Evolutionary conservation across 2,329 filamentous ascomycete genomes (phyloP).

Genomic region (Zymoseptoria tritici): DNA sequence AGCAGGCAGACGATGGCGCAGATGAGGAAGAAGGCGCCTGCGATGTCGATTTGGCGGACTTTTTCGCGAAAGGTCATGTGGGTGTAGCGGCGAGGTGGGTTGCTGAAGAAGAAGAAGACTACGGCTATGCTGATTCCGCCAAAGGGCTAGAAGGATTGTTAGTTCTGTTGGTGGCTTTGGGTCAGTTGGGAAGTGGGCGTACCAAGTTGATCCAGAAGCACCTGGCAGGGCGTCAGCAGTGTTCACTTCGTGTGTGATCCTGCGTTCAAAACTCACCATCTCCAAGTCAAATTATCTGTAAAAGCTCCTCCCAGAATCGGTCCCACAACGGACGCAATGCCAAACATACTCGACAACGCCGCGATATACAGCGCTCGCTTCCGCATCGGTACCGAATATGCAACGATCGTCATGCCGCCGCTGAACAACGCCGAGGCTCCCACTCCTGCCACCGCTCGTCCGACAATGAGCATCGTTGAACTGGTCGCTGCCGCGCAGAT

Average conservation of each 20-base stretch:
- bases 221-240: background rate
- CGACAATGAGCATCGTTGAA: constrained; percentile 48
- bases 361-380: constrained; percentile 39
- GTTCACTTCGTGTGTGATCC: background rate
- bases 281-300: constrained; percentile 34
- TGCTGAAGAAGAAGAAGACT: constrained; percentile 28
- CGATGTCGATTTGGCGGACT: constrained; percentile 43
- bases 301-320: constrained; percentile 38
- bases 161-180: too few species aligned
- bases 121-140: constrained; percentile 30
- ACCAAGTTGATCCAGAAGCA: constrained; percentile 39
- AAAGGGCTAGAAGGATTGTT: background rate
- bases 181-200: too few species aligned
- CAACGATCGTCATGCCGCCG: constrained; percentile 47
- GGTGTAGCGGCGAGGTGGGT: constrained; percentile 8
- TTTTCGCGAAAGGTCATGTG: constrained; percentile 34
- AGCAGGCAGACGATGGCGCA: constrained; percentile 31
- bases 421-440: constrained; percentile 47
- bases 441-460: constrained; percentile 48
- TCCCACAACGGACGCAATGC: constrained; percentile 34
- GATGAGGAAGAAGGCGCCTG: constrained; percentile 39
- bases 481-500: constrained; percentile 46
- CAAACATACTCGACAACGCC: constrained; percentile 32
- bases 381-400: constrained; percentile 35
- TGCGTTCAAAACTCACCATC: constrained; percentile 13